Evolutionary conservation across 2,329 filamentous ascomycete genomes (phyloP).

Genomic region (Fusarium sp.): DNA sequence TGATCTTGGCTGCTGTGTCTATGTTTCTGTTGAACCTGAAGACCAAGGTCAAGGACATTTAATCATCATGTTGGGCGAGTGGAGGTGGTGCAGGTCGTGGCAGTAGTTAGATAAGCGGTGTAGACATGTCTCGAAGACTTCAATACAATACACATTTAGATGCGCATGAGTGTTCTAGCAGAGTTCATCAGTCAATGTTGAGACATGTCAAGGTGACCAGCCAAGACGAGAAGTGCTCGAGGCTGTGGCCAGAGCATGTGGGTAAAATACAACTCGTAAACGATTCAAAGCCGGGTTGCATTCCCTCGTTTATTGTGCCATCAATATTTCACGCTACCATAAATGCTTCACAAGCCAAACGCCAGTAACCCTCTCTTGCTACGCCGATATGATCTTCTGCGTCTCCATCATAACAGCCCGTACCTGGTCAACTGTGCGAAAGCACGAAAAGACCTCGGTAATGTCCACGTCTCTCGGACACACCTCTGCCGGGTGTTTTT

Average conservation of each 20-base stretch:
- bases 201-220: not conserved
- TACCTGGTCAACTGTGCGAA: slow-evolving; percentile 23
- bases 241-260: too few species aligned
- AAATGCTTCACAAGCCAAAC: not conserved
- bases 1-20: not conserved
- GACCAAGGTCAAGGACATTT: not conserved
- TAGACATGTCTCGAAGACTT: too few species aligned
- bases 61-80: not conserved
- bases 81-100: too few species aligned
- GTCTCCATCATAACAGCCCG: slow-evolving; percentile 6
- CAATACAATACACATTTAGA: too few species aligned
- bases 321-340: not conserved
- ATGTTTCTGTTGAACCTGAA: not conserved
- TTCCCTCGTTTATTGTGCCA: not conserved
- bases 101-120: too few species aligned
- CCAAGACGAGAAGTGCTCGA: not conserved
- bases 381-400: not conserved
- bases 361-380: not conserved
- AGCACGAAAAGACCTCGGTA: slow-evolving; percentile 24
- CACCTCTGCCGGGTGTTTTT: slow-evolving; percentile 21
- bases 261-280: not conserved
- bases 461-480: slow-evolving; percentile 30
- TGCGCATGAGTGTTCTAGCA: too few species aligned
- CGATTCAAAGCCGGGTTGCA: not conserved
- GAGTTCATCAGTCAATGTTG: not conserved